Evolutionary conservation across 164 flowering plant genomes (phyloP), one percentile per base, ranked within the genome.

Genomic region (Piper longum): DNA sequence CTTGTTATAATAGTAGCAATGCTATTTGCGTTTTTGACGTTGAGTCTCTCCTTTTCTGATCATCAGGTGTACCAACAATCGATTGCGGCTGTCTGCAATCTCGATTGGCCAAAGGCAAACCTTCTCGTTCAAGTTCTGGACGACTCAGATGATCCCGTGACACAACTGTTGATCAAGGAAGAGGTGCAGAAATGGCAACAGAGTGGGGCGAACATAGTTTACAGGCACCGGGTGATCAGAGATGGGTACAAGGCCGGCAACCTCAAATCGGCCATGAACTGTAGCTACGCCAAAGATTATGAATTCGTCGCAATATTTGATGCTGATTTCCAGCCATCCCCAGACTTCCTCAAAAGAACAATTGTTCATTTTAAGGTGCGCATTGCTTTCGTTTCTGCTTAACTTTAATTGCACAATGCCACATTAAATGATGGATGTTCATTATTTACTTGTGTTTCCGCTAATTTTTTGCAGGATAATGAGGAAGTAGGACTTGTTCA

Each of bases 211-310:
- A 71, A 78, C 68, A 90, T 93, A 64, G 60, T 88, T 13, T 93
- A 93, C 74, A 76, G 97, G 62, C 99, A 93, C 62, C 70, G 97
- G 39, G 87, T 85, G 4, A 67, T 85, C 41, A 80, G 99, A 69
- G 92, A 93, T 45, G 99, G 99, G 4, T 93, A 93, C 69, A 93
- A 93, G 67, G 99, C 99, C 14, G 99, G 99, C 5, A 93, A 93
- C 76, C 87, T 93, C 63, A 93, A 93, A 77, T 88, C 95, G 12
- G 99, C 96, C 26, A 93, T 93, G 99, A 83, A 74, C 73, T 88
- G 95, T 69, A 84, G 87, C 75, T 93, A 87, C 62, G 99, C 90
- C 44, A 87, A 85, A 73, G 97, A 93, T 60, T 88, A 87, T 61
- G 96, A 92, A 62, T 92, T 86, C 69, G 98, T 92, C 41, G 83